These are phyloP conservation scores for Alternaria gaisen DNA, from an alignment of 2,329 filamentous ascomycete genomes.

Conservation along the genomic window DNA sequence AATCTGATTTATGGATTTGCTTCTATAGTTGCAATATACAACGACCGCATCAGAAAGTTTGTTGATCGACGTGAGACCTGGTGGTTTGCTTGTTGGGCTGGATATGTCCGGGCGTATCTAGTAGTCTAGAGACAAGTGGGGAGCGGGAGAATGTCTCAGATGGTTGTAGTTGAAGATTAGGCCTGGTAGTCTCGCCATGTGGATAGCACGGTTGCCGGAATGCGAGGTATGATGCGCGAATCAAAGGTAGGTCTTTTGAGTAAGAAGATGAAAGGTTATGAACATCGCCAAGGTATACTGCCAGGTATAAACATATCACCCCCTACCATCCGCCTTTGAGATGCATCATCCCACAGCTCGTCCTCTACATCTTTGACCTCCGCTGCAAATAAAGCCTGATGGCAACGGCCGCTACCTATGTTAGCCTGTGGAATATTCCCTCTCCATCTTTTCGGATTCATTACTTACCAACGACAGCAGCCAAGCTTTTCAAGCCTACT, in stretches of 20 bases:
- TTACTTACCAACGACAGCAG: slow-evolving; percentile 48
- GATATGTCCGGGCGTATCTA: background rate
- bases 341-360: background rate
- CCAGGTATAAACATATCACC: background rate
- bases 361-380: slow-evolving; percentile 7
- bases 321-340: background rate
- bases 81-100: background rate
- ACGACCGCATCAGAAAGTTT: background rate
- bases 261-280: background rate
- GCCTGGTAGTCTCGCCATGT: background rate
- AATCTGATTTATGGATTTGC: background rate
- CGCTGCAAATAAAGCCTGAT: slow-evolving; percentile 16
- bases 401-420: slow-evolving; percentile 10
- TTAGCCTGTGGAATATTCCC: background rate
- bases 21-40: background rate
- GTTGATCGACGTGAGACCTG: background rate
- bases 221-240: background rate
- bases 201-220: background rate
- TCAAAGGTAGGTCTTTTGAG: background rate
- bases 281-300: background rate
- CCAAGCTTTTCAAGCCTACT: slow-evolving; percentile 42
- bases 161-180: background rate
- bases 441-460: slow-evolving; percentile 6
- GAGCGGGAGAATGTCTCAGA: background rate
- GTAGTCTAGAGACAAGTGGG: background rate